Percentiles rank a stretch among this genome's conserved stretches.
These are phyloP conservation scores for Talaromyces sp. DNA, from an alignment of 2,329 filamentous ascomycete genomes.

Conservation along the genomic window DNA sequence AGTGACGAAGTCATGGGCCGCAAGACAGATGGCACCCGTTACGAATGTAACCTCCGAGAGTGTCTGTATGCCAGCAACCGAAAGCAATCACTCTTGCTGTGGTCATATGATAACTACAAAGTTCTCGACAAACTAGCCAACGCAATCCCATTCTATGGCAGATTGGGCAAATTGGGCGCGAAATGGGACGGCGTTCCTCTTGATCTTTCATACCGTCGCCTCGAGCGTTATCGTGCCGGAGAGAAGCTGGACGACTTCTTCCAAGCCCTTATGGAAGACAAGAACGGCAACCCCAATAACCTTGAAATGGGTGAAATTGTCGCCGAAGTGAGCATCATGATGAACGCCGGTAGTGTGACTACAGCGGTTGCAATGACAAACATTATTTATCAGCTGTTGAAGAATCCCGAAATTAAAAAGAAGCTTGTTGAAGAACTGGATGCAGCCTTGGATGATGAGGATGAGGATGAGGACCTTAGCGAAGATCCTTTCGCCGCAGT, in stretches of 20 bases:
- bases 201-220: background rate
- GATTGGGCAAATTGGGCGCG: background rate
- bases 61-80: conserved; percentile 16
- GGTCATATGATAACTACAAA: background rate
- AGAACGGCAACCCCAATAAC: conserved; percentile 33
- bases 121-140: background rate
- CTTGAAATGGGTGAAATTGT: conserved; percentile 53
- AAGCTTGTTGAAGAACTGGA: background rate
- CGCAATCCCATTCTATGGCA: background rate
- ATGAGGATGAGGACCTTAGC: background rate
- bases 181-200: background rate
- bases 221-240: conserved; percentile 14
- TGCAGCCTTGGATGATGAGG: background rate
- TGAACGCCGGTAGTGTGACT: conserved; percentile 8
- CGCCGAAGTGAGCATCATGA: conserved; percentile 37
- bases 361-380: conserved; percentile 3
- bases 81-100: conserved; percentile 15
- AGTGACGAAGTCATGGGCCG: conserved; percentile 23
- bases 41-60: conserved; percentile 13
- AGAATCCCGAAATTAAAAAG: background rate
- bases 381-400: background rate
- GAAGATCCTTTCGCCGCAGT: background rate
- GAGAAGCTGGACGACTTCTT: conserved; percentile 56
- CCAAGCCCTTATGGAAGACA: conserved; percentile 46
- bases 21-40: conserved; percentile 16